Base-by-base conservation (phyloP, 805 yeast genomes). In the Kodamaea jinghongensis region DNA sequence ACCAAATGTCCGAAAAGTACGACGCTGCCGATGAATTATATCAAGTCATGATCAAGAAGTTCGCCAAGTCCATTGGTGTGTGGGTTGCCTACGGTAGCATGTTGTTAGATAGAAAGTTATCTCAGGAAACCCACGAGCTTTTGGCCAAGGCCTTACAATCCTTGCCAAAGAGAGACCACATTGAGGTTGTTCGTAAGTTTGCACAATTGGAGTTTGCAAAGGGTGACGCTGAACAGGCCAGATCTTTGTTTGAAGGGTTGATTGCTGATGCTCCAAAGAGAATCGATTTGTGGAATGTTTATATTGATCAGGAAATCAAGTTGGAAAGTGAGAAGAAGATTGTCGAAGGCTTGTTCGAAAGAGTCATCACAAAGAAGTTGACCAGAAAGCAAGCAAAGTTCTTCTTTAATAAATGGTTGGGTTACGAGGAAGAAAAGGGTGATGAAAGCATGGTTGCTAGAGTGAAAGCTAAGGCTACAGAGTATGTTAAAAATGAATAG, bases 161-260 rank as follows among this genome's bases (percentile, higher is more conserved):
- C 4, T 70, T 89, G 47, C 83, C 90, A 23, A 84, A 82, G 63
- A 72, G 84, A 50, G 76, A 76, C 36, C 88, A 86, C 49, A 73
- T 86, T 44, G 95, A 86, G 46, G 78, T 84, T 41, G 95, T 89
- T 7, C 78, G 82, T 52, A 89, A 86, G 61, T 90, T 88, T 65
- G 96, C 95, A 16, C 90, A 85, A 61, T 66, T 90, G 41, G 98
- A 91, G 63, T 91, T 83, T 61, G 51, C 71, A 40, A 82, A 83
- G 62, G 98, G 98, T 50, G 96, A 89, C 48, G 69, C 88, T 6
- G 99, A 91, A 63, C 91, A 90, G 61, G 99, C 95, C 39, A 82
- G 98, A 59, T 86, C 97, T 1, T 73, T 91, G 50, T 87, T 91
- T 55, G 98, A 91, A 68, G 98, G 97, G 43, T 75, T 91, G 48